These are phyloP conservation scores for Trametes versicolor DNA, from an alignment of 1,284 basidiomycete species.

Conservation along the genomic window DNA sequence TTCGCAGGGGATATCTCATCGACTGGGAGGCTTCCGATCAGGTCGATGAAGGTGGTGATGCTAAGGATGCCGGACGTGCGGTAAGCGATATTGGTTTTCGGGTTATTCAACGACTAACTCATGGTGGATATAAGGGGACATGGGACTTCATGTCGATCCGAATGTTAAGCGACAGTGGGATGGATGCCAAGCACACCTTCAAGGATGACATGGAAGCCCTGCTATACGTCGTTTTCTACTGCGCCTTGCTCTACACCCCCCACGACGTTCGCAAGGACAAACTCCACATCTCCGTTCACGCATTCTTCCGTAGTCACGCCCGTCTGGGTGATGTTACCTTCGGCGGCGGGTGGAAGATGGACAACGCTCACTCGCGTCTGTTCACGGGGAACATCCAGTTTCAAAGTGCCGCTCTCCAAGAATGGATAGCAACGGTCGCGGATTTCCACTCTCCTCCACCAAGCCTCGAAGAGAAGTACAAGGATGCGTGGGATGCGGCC, in stretches of 20 bases:
- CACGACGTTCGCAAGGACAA: background rate
- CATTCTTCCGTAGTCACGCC: background rate
- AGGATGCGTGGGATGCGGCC: slow-evolving; percentile 11
- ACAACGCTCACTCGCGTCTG: background rate
- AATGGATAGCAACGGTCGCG: slow-evolving; percentile 16
- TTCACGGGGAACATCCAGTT: slow-evolving; percentile 1
- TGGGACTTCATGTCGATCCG: slow-evolving; percentile 24
- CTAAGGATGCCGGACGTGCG: background rate
- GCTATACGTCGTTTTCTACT: slow-evolving; percentile 24
- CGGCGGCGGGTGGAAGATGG: slow-evolving; percentile 4
- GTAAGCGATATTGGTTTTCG: background rate
- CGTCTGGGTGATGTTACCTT: background rate
- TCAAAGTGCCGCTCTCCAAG: background rate
- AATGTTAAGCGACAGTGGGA: background rate
- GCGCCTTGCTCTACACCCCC: slow-evolving; percentile 8
- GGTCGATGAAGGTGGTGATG: slow-evolving; percentile 1
- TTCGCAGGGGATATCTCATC: slow-evolving; percentile 17
- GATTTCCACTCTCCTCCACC: slow-evolving; percentile 3
- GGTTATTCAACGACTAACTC: background rate
- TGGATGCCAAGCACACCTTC: slow-evolving; percentile 5
- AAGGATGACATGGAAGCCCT: slow-evolving; percentile 26
- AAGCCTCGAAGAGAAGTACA: background rate
- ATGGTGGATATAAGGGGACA: slow-evolving; percentile 1
- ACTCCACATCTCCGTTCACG: background rate
- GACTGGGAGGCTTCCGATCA: slow-evolving; percentile 9